phyloP scores from a whole-genome alignment of 345 rosid genomes.

The Syzygium aromaticum region DNA sequence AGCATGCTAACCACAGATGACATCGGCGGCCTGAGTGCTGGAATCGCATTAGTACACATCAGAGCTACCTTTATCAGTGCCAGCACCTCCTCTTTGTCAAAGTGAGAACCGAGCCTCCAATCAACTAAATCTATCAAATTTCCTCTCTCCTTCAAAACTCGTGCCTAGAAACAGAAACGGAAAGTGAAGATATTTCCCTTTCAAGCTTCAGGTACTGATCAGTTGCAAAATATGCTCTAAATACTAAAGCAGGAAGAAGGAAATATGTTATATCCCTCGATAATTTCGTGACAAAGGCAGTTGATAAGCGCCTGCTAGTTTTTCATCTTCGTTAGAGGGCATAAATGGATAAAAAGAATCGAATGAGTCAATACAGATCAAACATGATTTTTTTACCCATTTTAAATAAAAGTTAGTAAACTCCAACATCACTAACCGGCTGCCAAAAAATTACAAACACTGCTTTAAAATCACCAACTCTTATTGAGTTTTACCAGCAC shows the following conservation, averaged over 20 bases:
- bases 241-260: neutral
- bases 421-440: no score
- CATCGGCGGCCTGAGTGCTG: slow-evolving; percentile 12
- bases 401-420: no score
- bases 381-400: no score
- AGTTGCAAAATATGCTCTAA: neutral
- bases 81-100: slow-evolving; percentile 2
- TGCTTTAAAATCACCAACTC: accelerated
- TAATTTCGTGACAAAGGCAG: neutral
- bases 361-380: no score
- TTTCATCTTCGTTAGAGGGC: neutral
- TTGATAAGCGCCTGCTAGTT: neutral
- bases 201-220: neutral
- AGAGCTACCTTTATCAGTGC: slow-evolving; percentile 13
- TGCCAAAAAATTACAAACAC: no score
- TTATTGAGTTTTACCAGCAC: neutral
- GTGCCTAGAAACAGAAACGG: slow-evolving; percentile 3
- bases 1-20: slow-evolving; percentile 18
- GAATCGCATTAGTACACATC: slow-evolving; percentile 5
- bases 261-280: neutral
- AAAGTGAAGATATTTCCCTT: neutral
- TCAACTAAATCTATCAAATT: slow-evolving; percentile 10
- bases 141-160: slow-evolving; percentile 4
- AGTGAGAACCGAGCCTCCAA: slow-evolving; percentile 5
- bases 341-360: neutral